Evolutionary conservation across 805 yeast genomes (phyloP).

Genomic region (Kuraishia cidri): DNA sequence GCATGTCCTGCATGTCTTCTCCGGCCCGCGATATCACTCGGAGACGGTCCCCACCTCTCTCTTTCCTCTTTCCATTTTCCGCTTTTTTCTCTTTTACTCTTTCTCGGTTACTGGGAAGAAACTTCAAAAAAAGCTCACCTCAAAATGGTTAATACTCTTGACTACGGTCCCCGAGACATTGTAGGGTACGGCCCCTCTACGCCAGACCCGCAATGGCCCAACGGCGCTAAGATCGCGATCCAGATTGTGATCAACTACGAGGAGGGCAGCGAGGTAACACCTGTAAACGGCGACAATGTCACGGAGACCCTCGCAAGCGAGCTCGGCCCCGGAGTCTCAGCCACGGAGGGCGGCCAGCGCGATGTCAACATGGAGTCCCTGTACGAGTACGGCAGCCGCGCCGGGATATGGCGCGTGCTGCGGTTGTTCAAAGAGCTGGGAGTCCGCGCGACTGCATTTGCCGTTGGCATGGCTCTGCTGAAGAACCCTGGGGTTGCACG

Average conservation of each 20-base stretch:
- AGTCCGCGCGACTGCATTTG: slow-evolving; percentile 23
- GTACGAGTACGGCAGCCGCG: slow-evolving; percentile 10
- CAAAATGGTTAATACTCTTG: slow-evolving; percentile 7
- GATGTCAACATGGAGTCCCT: slow-evolving; percentile 10
- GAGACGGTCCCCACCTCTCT: too few relatives aligned
- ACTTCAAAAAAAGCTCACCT: too few relatives aligned
- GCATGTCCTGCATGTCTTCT: too few relatives aligned
- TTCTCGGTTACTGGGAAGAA: too few relatives aligned
- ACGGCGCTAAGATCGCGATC: slow-evolving; percentile 8
- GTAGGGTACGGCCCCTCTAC: slow-evolving; percentile 11
- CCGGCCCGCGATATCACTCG: too few relatives aligned
- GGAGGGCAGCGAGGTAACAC: slow-evolving; percentile 11
- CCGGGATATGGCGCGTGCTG: slow-evolving; percentile 14
- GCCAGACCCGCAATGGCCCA: slow-evolving; percentile 10
- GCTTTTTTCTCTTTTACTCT: too few relatives aligned
- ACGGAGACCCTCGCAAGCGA: slow-evolving; percentile 8
- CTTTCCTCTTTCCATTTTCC: too few relatives aligned
- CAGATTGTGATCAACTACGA: slow-evolving; percentile 12
- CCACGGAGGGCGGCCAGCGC: slow-evolving; percentile 1
- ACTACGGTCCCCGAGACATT: slow-evolving; percentile 6
- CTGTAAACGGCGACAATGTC: slow-evolving; percentile 8
- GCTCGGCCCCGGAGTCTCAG: slow-evolving; percentile 8
- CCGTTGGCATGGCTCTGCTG: slow-evolving; percentile 27
- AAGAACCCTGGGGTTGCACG: slow-evolving; percentile 22
- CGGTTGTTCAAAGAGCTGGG: slow-evolving; percentile 19